Conservation (phyloP, 371 early-diverging fungal species). For the Chytridium lagenaria region DNA sequence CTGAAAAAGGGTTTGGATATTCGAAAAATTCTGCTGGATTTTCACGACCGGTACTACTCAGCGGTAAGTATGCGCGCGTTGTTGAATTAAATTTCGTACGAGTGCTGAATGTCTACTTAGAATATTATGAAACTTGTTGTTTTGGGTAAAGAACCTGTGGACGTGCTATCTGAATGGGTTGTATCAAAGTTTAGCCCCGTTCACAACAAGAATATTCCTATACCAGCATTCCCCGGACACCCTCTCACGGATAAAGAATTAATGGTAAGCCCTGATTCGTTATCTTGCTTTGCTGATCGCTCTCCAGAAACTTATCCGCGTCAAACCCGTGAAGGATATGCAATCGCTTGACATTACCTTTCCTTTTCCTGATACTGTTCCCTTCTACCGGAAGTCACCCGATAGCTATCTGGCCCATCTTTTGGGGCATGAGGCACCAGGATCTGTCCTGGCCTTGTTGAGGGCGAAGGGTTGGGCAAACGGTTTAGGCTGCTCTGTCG, state of each 20-base stretch:
- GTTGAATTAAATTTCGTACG: too few species aligned
- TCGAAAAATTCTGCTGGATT: conserved; percentile 83
- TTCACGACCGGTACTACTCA: conserved; percentile 88
- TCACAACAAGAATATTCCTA: conserved; percentile 71
- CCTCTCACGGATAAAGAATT: conserved; percentile 79
- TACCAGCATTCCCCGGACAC: conserved; percentile 63
- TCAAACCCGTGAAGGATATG: conserved; percentile 83
- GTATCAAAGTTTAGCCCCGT: conserved; percentile 82
- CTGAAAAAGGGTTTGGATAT: conserved; percentile 75
- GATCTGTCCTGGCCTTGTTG: conserved; percentile 83
- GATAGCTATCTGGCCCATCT: conserved; percentile 52
- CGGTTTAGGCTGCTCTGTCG: conserved; percentile 25
- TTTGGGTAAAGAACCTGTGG: conserved; percentile 86
- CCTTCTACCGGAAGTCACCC: conserved; percentile 36
- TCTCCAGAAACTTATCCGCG: conserved; percentile 69
- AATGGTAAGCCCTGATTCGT: conserved; percentile 52
- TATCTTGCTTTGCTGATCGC: neutral
- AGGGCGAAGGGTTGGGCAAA: conserved; percentile 66
- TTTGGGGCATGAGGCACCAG: conserved; percentile 64
- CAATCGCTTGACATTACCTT: conserved; percentile 80
- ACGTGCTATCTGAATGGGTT: conserved; percentile 79
- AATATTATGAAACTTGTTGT: conserved; percentile 95
- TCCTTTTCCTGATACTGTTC: conserved; percentile 77
- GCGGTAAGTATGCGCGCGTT: conserved; percentile 59
- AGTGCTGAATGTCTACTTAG: too few species aligned